Base-by-base conservation (phyloP, 2,329 filamentous ascomycete species). In the Trichoderma brevicompactum region DNA sequence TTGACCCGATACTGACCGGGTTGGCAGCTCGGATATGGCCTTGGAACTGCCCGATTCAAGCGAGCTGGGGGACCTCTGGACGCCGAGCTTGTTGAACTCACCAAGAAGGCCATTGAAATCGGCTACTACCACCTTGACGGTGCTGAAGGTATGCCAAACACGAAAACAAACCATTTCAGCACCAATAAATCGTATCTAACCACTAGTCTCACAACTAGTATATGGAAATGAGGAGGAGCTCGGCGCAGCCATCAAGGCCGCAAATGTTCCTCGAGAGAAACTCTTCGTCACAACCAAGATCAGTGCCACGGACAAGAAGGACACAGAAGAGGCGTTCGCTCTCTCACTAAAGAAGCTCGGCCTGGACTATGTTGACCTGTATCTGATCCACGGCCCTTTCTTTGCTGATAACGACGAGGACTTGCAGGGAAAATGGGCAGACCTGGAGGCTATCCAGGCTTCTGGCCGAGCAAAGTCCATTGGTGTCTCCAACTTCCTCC, bases 81-180 rank as follows among this genome's bases (percentile, higher is more conserved):
- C 69, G 78, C 87, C 64, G 79, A 82, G 5, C 77, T 83, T 55
- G 74, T 83, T 52, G 76, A 80, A 28, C 69, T 79, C 60, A 82
- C 83, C 48, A 84, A 89, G 65, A 82, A 79, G 68, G 90, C 91
- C 38, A 89, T 92, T 71, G 83, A 85, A 63, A 76, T 86, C n/a
- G 90, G 89, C 28, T 93, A 88, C 75, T 82, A 83, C 65, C 90
- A 94, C 72, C 81, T 94, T 3, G 91, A 94, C 74, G 87, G 90
- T 49, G 91, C 91, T 19, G 88, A 94, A 79, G 78, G 88, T 88
- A 74, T 65, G 77, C 69, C 17, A 23, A 46, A 8, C 5, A 34
- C 6, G 36, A 12, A 2, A 52, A 28, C 5, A 40, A 23, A 15
- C 17, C 13, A 19, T 15, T 10, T 2, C 12, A 41, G 17, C 3